Conservation (phyloP, 768 basidiomycete species). For the Naganishia vishniacii region DNA sequence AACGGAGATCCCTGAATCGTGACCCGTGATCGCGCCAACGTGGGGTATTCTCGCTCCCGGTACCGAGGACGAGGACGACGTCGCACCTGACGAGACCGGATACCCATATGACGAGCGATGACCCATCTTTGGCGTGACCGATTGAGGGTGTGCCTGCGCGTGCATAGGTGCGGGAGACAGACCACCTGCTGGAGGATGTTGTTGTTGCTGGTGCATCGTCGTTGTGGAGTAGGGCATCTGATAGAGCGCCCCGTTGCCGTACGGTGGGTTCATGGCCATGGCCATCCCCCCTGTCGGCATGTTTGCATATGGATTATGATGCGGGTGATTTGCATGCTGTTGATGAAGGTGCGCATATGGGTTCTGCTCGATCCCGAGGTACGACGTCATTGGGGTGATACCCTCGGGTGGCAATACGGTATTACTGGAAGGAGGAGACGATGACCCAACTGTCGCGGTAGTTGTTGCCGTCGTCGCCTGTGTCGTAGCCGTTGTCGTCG, state of each 20-base stretch:
- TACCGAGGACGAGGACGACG: neutral
- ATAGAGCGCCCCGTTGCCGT: too few relatives aligned
- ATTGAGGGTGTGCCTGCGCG: neutral
- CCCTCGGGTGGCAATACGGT: neutral
- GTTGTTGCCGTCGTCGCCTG: constrained; percentile 3
- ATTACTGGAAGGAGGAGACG: neutral
- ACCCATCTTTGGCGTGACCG: constrained; percentile 11
- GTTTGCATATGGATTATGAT: constrained; percentile 8
- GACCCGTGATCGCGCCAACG: neutral
- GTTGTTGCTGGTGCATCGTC: neutral
- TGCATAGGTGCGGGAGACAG: constrained; percentile 10
- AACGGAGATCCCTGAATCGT: constrained; percentile 13
- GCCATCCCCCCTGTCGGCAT: neutral
- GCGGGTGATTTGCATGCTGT: constrained; percentile 1
- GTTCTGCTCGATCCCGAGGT: neutral
- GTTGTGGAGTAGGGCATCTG: too few relatives aligned
- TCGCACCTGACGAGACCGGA: neutral
- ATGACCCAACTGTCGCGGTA: neutral
- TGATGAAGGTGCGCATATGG: constrained; percentile 14
- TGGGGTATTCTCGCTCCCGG: constrained; percentile 10
- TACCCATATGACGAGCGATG: constrained; percentile 4
- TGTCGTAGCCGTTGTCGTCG: constrained; percentile 1
- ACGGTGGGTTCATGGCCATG: neutral
- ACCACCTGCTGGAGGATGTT: too few relatives aligned
- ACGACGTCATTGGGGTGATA: neutral